Base-by-base conservation (phyloP, 2,329 filamentous ascomycete species). In the Colletotrichum cordylinicola region DNA sequence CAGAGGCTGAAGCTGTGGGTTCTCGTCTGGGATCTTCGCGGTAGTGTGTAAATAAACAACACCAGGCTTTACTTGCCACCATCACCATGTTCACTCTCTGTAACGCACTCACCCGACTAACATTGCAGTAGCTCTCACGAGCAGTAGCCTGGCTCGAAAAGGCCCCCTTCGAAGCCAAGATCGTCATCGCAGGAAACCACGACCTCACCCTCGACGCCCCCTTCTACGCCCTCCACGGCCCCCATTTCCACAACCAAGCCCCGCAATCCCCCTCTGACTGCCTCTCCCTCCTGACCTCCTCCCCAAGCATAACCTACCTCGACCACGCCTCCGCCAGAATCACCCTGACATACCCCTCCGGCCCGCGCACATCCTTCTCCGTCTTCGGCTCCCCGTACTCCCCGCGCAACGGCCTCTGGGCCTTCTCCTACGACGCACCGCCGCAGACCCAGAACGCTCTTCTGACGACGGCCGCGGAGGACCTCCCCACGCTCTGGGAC, bases 131-230 rank as follows among this genome's bases (percentile, higher is more conserved):
- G 86, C 85, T 95, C 21, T 88, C 89, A 66, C 93, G 90, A 79
- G 89, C 91, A 0, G 86, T 94, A 0, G 84, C 87, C 24, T 96
- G 94, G 94, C 86, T 96, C 9, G 91, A 94, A 78, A 89, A 88
- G 69, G 88, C 92, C 5, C 88, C 92, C 66, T 95, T 94, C 77
- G 92, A 94, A 79, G 88, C 88, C 79, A 95, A 94, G 81, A 91
- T 95, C 77, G 89, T 95, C 52, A 84, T 95, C 78, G 93, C 93
- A 77, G 93, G 94, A 33, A 96, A 96, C 81, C 94, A 96, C 83
- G 94, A 96, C 80, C 87, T 94, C 66, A 94, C 93, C 0, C 88
- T 96, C 8, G 94, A 95, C 80, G 79, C 85, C n/a, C 81, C 86
- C 4, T 95, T 94, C 81, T 93, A 92, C 81, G 79, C 83, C 10